A percentile compares a stretch with the other conserved stretches of the same genome.
Conservation (phyloP, 768 basidiomycete species). For the Arthromyces matolae region DNA sequence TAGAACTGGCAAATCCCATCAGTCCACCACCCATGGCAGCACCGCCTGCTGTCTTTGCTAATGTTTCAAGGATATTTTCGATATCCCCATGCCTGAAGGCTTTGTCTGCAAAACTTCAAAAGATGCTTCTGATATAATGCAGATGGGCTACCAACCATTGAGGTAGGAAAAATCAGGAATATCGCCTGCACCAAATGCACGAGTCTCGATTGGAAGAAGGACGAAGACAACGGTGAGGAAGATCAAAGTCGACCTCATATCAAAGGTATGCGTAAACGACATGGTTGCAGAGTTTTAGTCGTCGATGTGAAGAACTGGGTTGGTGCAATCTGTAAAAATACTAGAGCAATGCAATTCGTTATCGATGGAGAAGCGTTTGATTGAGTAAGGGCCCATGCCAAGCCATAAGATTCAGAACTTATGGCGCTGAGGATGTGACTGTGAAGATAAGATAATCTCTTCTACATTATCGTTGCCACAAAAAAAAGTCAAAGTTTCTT, state of each 20-base stretch:
- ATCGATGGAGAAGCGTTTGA: too few species aligned
- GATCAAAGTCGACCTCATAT: constrained; percentile 28
- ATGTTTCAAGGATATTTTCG: constrained; percentile 59
- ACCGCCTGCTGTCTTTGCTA: constrained; percentile 53
- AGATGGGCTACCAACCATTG: constrained; percentile 38
- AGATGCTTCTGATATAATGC: neutral
- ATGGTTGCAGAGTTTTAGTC: constrained; percentile 20
- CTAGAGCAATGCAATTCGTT: neutral
- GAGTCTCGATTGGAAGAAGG: constrained; percentile 40
- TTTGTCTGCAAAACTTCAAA: constrained; percentile 40
- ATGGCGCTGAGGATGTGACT: too few species aligned
- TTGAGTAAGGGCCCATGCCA: too few species aligned
- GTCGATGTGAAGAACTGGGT: too few species aligned
- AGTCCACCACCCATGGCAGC: constrained; percentile 44
- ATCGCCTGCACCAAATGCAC: constrained; percentile 63
- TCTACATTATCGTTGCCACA: too few species aligned
- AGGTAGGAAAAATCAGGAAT: constrained; percentile 71
- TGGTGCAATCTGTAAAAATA: neutral
- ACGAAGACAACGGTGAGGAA: constrained; percentile 36
- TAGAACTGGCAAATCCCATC: constrained; percentile 45
- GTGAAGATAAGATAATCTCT: too few species aligned
- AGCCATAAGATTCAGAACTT: too few species aligned
- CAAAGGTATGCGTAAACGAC: constrained; percentile 28
- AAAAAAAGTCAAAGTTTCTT: constrained; percentile 49
- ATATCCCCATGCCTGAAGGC: constrained; percentile 79